A percentile compares a stretch with the other conserved stretches of the same genome.
Conservation (phyloP, 352 stramenopile species). For the Globisporangium ultimum region DNA sequence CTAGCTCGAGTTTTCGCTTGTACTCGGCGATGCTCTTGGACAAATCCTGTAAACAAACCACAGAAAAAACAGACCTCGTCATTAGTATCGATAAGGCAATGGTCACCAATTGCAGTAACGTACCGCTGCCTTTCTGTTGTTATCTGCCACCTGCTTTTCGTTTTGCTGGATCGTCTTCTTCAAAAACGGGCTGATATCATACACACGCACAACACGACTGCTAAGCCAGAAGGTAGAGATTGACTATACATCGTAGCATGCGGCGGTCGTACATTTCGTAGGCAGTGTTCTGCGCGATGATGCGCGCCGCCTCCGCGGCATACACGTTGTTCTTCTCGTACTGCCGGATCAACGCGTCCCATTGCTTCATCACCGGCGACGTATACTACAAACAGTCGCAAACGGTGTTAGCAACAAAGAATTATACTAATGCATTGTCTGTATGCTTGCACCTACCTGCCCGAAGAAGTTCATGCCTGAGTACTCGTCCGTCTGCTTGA, state of each 20-base stretch:
- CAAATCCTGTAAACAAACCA: constrained; percentile 36
- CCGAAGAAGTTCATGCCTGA: constrained; percentile 74
- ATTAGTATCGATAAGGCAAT: neutral
- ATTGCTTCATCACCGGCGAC: constrained; percentile 69
- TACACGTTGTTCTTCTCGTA: constrained; percentile 85
- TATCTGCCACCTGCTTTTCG: constrained; percentile 77
- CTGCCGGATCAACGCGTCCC: constrained; percentile 54
- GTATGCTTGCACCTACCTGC: constrained; percentile 27
- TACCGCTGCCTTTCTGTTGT: constrained; percentile 75
- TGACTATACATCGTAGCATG: too few relatives aligned
- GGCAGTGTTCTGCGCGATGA: constrained; percentile 69
- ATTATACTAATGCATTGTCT: neutral
- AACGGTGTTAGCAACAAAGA: neutral
- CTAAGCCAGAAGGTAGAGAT: neutral
- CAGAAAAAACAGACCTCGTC: neutral
- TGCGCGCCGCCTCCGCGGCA: constrained; percentile 62
- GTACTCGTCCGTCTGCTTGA: constrained; percentile 61
- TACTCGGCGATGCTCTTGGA: constrained; percentile 71
- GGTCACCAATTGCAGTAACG: constrained; percentile 4
- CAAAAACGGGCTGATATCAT: constrained; percentile 50
- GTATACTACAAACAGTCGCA: constrained; percentile 43
- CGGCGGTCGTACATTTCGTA: constrained; percentile 61
- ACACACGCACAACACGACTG: neutral
- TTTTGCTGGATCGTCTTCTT: constrained; percentile 79
- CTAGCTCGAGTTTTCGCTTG: constrained; percentile 57